phyloP scores from a whole-genome alignment of 441 rosid species.

The Eutrema salsugineum region DNA sequence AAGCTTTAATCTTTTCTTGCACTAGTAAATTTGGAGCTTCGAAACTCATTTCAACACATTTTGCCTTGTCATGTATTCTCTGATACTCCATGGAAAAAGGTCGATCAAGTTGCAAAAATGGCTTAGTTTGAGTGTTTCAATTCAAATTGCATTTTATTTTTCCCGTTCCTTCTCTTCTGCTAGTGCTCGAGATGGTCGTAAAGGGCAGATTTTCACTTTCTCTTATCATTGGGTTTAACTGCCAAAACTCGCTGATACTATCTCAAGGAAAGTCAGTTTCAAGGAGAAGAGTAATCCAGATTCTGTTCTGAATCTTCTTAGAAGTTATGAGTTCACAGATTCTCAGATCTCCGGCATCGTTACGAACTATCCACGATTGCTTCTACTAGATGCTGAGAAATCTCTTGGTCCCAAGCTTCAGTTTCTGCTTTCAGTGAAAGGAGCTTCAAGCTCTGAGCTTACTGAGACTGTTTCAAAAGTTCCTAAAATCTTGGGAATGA shows the following conservation, averaged over 20 bases:
- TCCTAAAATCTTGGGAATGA: background rate
- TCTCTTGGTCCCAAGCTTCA: constrained; percentile 30
- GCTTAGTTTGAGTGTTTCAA: background rate
- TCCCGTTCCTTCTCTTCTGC: background rate
- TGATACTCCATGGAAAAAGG: background rate
- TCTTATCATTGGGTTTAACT: background rate
- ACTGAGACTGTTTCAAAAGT: background rate
- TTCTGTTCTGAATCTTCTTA: background rate
- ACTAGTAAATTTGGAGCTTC: too few species aligned
- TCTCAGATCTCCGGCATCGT: constrained; percentile 20
- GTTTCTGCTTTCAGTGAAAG: constrained; percentile 30
- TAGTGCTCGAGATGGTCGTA: background rate
- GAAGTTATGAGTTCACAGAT: background rate
- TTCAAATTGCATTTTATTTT: background rate
- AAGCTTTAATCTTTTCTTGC: too few species aligned
- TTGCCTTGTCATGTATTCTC: background rate
- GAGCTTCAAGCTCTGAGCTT: constrained; percentile 20
- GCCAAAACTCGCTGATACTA: background rate
- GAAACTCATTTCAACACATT: too few species aligned
- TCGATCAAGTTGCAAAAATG: background rate
- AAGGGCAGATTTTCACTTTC: background rate
- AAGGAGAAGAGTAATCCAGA: background rate
- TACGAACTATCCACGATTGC: constrained; percentile 17
- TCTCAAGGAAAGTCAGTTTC: background rate
- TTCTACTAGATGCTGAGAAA: background rate